Base-by-base conservation (phyloP, 202 grass and related monocot genomes). In the Digitaria exilis region DNA sequence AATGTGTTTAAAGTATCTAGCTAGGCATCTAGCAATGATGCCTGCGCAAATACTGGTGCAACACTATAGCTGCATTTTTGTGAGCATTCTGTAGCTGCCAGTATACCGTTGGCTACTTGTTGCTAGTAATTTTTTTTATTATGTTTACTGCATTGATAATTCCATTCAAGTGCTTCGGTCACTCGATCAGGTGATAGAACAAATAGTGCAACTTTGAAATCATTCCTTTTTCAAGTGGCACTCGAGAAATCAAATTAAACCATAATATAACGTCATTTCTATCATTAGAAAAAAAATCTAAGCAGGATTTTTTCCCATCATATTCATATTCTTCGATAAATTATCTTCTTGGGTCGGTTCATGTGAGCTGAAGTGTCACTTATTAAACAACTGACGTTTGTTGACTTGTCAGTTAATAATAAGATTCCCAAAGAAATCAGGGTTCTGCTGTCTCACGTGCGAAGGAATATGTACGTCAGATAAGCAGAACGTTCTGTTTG, bases 331-430 rank as follows among this genome's bases (percentile, higher is more conserved):
- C 6, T 39, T 80, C 44, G 17, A 46, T 63, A 63, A 46, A 45
- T n/a, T 50, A 31, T 44, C 19, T 6, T 43, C 12, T 8, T 51
- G 44, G 30, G 5, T 28, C 6, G 66, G 29, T 62, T 52, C 75
- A 55, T 55, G 45, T 54, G 48, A 65, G 32, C 12, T 76, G 12
- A 15, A 35, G 26, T 7, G 4, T 34, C 46, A 14, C 12, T 35
- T 18, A 37, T 74, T 39, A 11, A 37, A 2, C 2, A 31, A 58
- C 1, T 9, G 57, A 22, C 17, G 25, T 24, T n/a, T 6, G 30
- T 79, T 84, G 81, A 88, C 81, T 59, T 84, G 41, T 29, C 55
- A 75, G 39, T 60, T 80, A 24, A 50, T n/a, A n/a, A n/a, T 79
- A 39, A 55, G 34, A 0, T 55, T 50, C 44, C 75, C 21, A 57